Conservation (phyloP, 306 rosid genomes). For the Trichosanthes cucumerina region DNA sequence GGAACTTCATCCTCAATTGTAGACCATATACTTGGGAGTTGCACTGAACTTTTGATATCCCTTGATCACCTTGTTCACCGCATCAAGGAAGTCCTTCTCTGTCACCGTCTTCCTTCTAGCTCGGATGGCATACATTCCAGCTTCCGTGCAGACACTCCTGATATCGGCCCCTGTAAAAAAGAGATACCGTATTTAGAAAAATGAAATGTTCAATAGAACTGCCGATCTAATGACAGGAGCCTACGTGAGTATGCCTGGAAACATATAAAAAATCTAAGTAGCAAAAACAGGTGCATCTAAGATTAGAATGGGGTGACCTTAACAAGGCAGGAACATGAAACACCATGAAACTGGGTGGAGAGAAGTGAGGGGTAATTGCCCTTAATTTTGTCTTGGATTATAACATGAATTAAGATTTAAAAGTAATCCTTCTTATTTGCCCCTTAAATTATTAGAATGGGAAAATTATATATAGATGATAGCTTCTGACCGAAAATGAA, state of each 20-base stretch:
- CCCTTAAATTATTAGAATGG: not conserved
- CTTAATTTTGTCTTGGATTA: no score
- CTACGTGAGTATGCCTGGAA: not conserved
- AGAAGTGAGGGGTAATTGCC: no score
- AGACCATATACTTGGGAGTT: conserved; percentile 97
- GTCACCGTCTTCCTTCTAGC: conserved; percentile 97
- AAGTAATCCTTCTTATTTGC: not conserved
- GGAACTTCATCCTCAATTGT: conserved; percentile 47
- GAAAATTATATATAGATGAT: not conserved
- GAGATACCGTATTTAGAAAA: not conserved
- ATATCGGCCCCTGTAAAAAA: conserved; percentile 78
- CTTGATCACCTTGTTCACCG: conserved; percentile 93
- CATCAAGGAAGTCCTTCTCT: conserved; percentile 96
- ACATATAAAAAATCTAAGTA: not conserved
- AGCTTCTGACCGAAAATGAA: not conserved
- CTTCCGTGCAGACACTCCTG: conserved; percentile 96
- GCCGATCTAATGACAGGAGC: not conserved
- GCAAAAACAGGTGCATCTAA: not conserved
- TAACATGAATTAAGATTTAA: no score
- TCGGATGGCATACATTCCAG: conserved; percentile 98
- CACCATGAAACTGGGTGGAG: not conserved
- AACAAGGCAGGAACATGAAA: not conserved
- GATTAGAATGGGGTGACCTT: not conserved
- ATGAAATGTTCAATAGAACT: not conserved
- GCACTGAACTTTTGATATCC: conserved; percentile 99